Percentiles rank a stretch among this genome's conserved stretches.
Evolutionary conservation across 176 grass and related monocot species (phyloP).

Genomic region (Ananas comosus): DNA sequence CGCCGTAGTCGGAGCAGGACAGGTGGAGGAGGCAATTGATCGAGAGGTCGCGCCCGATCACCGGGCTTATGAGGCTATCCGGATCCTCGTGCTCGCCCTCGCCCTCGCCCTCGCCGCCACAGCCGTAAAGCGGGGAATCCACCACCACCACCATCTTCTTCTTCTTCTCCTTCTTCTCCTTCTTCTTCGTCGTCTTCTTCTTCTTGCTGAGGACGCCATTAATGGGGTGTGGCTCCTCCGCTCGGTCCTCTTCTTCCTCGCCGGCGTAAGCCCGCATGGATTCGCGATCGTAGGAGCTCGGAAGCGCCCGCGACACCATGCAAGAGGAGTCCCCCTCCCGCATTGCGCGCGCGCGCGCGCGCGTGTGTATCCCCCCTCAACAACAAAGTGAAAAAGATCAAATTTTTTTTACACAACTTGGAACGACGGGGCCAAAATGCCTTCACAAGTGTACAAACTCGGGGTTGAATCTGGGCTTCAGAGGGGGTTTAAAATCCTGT

Average conservation of each 20-base stretch:
- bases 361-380: no score
- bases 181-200: no score
- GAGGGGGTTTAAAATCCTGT: no score
- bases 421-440: no score
- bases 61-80: slow-evolving; percentile 53
- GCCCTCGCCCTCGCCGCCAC: neutral
- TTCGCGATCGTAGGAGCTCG: slow-evolving; percentile 63
- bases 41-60: slow-evolving; percentile 71
- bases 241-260: no score
- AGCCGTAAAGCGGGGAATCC: slow-evolving; percentile 31
- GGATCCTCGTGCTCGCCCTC: slow-evolving; percentile 31
- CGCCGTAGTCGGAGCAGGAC: slow-evolving; percentile 72
- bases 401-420: no score
- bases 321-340: slow-evolving; percentile 54
- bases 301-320: slow-evolving; percentile 46
- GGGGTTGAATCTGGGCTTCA: no score
- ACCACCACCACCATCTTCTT: neutral
- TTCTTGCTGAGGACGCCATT: slow-evolving; percentile 31
- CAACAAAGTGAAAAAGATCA: no score
- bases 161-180: no score
- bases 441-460: no score
- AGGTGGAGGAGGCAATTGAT: slow-evolving; percentile 71
- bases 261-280: slow-evolving; percentile 41
- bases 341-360: no score
- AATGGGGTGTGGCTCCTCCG: no score